Evolutionary conservation across 768 basidiomycete genomes (phyloP).

Genomic region (Scleroderma bovista): DNA sequence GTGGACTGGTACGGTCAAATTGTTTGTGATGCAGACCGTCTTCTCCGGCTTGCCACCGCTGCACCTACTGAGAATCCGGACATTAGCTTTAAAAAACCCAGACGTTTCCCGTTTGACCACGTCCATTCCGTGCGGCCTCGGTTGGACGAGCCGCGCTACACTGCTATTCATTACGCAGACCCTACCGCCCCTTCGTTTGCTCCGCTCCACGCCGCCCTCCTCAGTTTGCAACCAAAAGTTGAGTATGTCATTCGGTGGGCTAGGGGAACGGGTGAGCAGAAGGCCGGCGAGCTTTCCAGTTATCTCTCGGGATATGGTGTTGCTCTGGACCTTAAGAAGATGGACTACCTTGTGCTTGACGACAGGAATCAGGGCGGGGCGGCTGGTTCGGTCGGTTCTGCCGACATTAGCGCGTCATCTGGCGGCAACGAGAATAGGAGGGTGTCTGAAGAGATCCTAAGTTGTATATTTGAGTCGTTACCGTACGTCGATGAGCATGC

Average conservation of each 20-base stretch:
- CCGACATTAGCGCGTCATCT: neutral
- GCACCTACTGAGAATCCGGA: conserved; percentile 35
- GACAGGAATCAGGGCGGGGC: conserved; percentile 50
- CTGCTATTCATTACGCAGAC: conserved; percentile 76
- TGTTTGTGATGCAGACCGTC: conserved; percentile 60
- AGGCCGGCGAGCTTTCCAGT: conserved; percentile 27
- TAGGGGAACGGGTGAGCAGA: conserved; percentile 28
- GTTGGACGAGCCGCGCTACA: conserved; percentile 45
- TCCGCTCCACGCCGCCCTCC: conserved; percentile 62
- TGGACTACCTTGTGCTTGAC: conserved; percentile 92
- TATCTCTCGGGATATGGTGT: conserved; percentile 89
- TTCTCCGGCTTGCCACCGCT: conserved; percentile 47
- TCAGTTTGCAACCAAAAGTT: conserved; percentile 43
- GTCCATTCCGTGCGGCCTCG: conserved; percentile 48
- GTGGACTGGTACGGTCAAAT: conserved; percentile 79
- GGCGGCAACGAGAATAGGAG: conserved; percentile 5
- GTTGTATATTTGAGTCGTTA: conserved; percentile 27
- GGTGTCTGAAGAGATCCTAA: conserved; percentile 12
- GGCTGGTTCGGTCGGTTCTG: conserved; percentile 9
- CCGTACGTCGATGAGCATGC: conserved; percentile 23
- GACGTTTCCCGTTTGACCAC: conserved; percentile 71
- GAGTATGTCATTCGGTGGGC: conserved; percentile 67
- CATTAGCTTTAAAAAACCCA: conserved; percentile 25
- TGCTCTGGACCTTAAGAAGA: conserved; percentile 90
- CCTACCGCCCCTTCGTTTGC: conserved; percentile 63